Evolutionary conservation across 164 flowering plant genomes (phyloP), one percentile per base, ranked within the genome.

Genomic region (Magnolia changhungtana): DNA sequence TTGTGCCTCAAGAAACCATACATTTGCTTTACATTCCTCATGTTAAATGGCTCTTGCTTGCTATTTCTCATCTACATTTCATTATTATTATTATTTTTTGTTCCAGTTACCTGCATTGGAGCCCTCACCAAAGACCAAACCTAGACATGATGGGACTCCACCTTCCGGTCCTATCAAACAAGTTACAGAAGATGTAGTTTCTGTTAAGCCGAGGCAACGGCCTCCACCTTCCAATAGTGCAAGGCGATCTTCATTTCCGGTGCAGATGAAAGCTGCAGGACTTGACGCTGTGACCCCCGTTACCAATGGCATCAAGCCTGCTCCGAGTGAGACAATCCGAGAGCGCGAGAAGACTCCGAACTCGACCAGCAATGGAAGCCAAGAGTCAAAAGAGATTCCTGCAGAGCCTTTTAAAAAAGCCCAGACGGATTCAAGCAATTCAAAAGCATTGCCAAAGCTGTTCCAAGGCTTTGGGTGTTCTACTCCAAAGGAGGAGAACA

Each of bases 101-200:
- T 69, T 81, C 73, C 91, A 92, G 98, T 78, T 89, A 45, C 91
- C 93, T 27, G 78, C 78, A 21, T 71, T 78, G 77, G 99, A 93
- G 51, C 84, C 88, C 66, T 73, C 90, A 2, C 92, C 96, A 6
- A 96, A 89, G 86, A 83, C 85, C 37, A 91, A 87, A 85, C 84
- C 92, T 18, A 90, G 86, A 20, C 81, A 85, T 78, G 99, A 91
- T 18, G 89, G 85, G 8, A 69, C 84, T 82, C 86, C 90, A 65
- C 89, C 92, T 14, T 68, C 87, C 83, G 89, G 84, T 63, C 85
- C 90, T n/a, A 67, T 72, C 20, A 90, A 85, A 78, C 88, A 81
- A 76, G 78, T 63, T 72, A 71, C 65, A 76, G 97, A 94, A 76
- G 97, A 95, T 78, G 92, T 86, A 78, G 58, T 50, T 72, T 76